Evolutionary conservation across 1,284 basidiomycete genomes (phyloP), one percentile per base, ranked within the genome.

Genomic region (Thecaphora frezii): DNA sequence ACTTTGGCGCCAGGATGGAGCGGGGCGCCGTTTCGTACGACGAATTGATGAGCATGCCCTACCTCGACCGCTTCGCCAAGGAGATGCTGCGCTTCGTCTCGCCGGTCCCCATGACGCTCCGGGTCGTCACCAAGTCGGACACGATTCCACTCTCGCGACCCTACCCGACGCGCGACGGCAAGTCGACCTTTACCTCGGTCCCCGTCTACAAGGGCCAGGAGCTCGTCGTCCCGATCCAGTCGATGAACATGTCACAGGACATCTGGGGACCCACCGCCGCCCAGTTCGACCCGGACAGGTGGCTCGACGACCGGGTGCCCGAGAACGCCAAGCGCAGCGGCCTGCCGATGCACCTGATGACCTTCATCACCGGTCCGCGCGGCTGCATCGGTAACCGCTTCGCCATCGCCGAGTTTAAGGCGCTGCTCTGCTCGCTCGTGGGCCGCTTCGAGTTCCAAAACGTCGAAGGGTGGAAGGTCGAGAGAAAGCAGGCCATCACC

Each of bases 361-460:
- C 68, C 25, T 77, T 77, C 55, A 61, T 77, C 47, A 49, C 57
- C 5, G 75, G 75, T 5, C 66, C 74, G 1, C 43, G 74, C 19
- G 66, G 62, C 3, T 77, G 75, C 48, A 69, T 77, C 19, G 75
- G 75, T 2, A 59, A 71, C 38, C 36, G 67, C 3, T 76, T 76
- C 54, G 73, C 69, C 0, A 50, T 73, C 21, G 62, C 66, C 5
- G 74, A 77, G 33, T 73, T 77, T 60, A 76, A 75, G 48, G 58
- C 68, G 9, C 66, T 77, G 46, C 45, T 71, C 8, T 61, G 55
- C 33, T 50, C 57, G n/a, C 39, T 77, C 12, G 28, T 76, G 2
- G 55, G 62, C 19, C 28, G 41, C 3, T 69, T 76, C 46, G 37
- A 63, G 4, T 74, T 73, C 25, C 63, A 67, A 2, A 13, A 36